Evolutionary conservation across 768 basidiomycete species (phyloP).

Genomic region (Hygrocybe punicea): DNA sequence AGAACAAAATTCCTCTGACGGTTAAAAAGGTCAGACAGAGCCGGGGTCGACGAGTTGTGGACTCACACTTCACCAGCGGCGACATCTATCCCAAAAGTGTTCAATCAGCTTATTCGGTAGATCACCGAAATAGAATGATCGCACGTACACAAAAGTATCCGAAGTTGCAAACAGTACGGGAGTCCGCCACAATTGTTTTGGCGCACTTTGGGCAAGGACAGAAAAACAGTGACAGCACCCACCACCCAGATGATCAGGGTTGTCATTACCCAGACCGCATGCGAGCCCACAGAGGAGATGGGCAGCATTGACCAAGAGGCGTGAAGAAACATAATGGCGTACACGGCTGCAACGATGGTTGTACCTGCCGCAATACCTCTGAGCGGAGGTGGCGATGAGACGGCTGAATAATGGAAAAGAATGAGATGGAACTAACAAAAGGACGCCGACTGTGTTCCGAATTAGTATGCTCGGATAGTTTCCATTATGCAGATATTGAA

Average conservation of each 20-base stretch:
- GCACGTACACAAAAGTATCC: background rate
- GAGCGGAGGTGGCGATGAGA: background rate
- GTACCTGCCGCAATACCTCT: background rate
- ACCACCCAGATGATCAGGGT: constrained; percentile 61
- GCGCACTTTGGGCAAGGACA: constrained; percentile 12
- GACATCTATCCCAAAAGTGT: background rate
- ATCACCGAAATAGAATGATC: background rate
- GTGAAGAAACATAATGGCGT: constrained; percentile 55
- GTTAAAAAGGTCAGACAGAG: background rate
- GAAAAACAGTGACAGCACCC: constrained; percentile 49
- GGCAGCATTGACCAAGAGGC: constrained; percentile 53
- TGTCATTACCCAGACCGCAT: constrained; percentile 53
- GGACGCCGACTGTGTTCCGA: background rate
- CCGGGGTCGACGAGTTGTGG: background rate
- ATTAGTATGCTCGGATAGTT: background rate
- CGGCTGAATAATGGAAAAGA: background rate
- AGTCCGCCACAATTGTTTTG: background rate
- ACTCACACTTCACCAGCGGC: background rate
- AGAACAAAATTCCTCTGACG: background rate
- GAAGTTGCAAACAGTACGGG: background rate
- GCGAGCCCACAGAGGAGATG: constrained; percentile 53
- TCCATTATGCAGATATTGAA: background rate
- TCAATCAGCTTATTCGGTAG: background rate
- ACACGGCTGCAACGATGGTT: constrained; percentile 36
- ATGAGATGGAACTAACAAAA: background rate